Percentiles rank a stretch among this genome's conserved stretches.
phyloP scores from a whole-genome alignment of 129 eudicot genomes.

The Flaveria brownii region DNA sequence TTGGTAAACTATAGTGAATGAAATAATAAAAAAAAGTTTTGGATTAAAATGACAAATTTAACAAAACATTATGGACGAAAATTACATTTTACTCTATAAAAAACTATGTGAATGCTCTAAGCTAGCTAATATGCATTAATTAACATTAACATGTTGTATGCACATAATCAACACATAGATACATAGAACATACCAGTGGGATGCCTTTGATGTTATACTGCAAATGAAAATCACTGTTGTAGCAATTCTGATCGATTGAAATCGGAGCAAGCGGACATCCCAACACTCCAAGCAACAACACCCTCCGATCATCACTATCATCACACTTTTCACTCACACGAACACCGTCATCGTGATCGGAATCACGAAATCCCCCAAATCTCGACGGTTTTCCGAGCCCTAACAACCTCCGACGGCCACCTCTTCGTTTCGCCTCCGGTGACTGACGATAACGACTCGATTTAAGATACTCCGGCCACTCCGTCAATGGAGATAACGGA shows the following conservation, averaged over 20 bases:
- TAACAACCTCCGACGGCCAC: slow-evolving; percentile 46
- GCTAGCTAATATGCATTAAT: too few species aligned
- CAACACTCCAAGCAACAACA: slow-evolving; percentile 64
- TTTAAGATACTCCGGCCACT: slow-evolving; percentile 51
- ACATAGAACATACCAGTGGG: slow-evolving; percentile 47
- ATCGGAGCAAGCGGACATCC: slow-evolving; percentile 79
- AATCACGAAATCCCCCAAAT: slow-evolving; percentile 23
- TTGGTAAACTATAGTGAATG: too few species aligned
- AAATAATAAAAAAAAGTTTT: too few species aligned
- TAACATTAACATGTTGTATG: too few species aligned
- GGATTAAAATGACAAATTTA: too few species aligned
- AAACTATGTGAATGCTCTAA: too few species aligned
- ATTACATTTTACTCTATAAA: too few species aligned
- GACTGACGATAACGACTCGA: slow-evolving; percentile 20
- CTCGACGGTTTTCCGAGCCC: slow-evolving; percentile 43
- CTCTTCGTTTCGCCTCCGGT: slow-evolving; percentile 38
- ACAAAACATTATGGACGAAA: too few species aligned
- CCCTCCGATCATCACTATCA: slow-evolving; percentile 19
- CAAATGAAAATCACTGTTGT: slow-evolving; percentile 9
- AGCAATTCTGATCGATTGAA: slow-evolving; percentile 31
- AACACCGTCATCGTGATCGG: background rate
- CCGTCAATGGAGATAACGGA: slow-evolving; percentile 56
- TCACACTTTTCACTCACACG: background rate
- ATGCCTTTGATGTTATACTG: slow-evolving; percentile 44
- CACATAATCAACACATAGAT: too few species aligned